Percentiles rank a stretch among this genome's conserved stretches.
Evolutionary conservation across 257 asterid genomes (phyloP).

Genomic region (Rhazya stricta): DNA sequence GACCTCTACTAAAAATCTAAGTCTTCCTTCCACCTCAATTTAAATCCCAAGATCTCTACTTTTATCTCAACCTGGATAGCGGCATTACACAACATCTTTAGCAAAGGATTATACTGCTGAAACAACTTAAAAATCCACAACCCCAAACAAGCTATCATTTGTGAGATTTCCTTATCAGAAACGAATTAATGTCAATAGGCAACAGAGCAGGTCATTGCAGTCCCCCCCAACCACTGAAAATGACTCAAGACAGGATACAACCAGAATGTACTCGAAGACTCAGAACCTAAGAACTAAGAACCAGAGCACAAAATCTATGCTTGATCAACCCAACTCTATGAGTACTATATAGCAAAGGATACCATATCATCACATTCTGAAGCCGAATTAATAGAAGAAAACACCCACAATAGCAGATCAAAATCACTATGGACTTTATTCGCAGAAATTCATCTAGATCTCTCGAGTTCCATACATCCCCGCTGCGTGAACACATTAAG

Average conservation of each 20-base stretch:
- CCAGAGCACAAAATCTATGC: background rate
- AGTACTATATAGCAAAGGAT: conserved; percentile 2
- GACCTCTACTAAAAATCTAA: background rate
- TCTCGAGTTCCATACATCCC: background rate
- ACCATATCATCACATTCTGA: background rate
- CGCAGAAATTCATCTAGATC: conserved; percentile 13
- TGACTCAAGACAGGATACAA: background rate
- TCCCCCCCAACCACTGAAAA: background rate
- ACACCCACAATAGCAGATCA: conserved; percentile 10
- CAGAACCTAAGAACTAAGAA: background rate
- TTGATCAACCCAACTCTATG: conserved; percentile 6
- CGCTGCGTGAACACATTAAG: background rate
- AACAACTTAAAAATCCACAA: conserved; percentile 1
- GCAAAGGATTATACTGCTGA: no score
- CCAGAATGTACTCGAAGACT: background rate
- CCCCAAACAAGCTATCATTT: background rate
- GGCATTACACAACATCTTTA: background rate
- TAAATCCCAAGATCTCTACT: background rate
- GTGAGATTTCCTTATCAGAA: no score
- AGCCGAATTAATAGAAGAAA: no score
- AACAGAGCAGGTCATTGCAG: background rate
- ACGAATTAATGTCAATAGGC: no score
- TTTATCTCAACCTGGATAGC: background rate
- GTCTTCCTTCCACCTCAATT: background rate
- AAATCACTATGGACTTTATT: no score